Percentiles rank a stretch among this genome's conserved stretches.
Evolutionary conservation across 768 basidiomycete genomes (phyloP).

Genomic region (Lactarius akahatsu): DNA sequence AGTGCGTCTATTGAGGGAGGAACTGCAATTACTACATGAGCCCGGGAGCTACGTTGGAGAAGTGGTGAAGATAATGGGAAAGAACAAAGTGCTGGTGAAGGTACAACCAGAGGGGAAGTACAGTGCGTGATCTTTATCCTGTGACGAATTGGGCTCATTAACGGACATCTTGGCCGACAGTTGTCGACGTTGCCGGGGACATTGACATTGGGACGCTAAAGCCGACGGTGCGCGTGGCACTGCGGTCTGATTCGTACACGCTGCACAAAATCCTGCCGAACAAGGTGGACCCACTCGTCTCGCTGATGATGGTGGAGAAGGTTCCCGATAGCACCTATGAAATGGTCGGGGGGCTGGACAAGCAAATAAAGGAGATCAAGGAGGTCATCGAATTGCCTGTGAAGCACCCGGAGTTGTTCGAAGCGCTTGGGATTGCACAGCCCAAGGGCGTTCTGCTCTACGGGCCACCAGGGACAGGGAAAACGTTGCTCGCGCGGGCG

Average conservation of each 20-base stretch:
- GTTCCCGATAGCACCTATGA: slow-evolving; percentile 99
- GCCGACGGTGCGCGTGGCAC: slow-evolving; percentile 86
- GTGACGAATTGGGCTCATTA: not conserved
- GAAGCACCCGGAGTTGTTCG: slow-evolving; percentile 94
- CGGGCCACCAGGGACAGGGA: slow-evolving; percentile 95
- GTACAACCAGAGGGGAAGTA: slow-evolving; percentile 99
- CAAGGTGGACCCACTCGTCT: slow-evolving; percentile 97
- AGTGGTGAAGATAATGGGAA: slow-evolving; percentile 98
- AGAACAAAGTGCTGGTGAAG: slow-evolving; percentile 97
- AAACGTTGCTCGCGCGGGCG: slow-evolving; percentile 91
- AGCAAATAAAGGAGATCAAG: slow-evolving; percentile 98
- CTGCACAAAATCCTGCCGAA: slow-evolving; percentile 96
- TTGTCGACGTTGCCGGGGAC: slow-evolving; percentile 90
- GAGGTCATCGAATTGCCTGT: slow-evolving; percentile 98
- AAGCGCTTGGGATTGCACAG: slow-evolving; percentile 93
- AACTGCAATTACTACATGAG: slow-evolving; percentile 89
- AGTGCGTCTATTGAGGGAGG: slow-evolving; percentile 91
- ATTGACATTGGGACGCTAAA: slow-evolving; percentile 80
- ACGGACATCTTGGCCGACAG: slow-evolving; percentile 41
- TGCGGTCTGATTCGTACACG: slow-evolving; percentile 94
- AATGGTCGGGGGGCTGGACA: slow-evolving; percentile 98
- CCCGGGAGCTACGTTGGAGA: slow-evolving; percentile 98
- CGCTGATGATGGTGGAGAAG: slow-evolving; percentile 99
- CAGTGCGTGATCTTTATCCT: slow-evolving; percentile 56
- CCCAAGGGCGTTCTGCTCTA: slow-evolving; percentile 96